Evolutionary conservation across 2,329 filamentous ascomycete species (phyloP), one percentile per base, ranked within the genome.

Genomic region (Hirsutella rhossiliensis): DNA sequence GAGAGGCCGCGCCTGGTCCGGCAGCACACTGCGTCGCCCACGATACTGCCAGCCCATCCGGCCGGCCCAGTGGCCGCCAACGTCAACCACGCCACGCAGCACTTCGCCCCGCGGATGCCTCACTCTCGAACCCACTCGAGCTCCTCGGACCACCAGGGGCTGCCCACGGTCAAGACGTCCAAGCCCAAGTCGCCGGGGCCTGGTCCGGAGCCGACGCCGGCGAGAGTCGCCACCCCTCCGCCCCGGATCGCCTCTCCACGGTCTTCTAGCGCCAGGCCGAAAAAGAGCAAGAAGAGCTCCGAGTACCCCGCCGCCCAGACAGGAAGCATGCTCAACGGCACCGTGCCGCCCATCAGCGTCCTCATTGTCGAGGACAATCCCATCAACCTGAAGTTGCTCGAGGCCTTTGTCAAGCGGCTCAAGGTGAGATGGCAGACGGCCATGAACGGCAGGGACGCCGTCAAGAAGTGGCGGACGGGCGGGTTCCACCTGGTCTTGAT

Each of bases 281-380:
- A 73, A 56, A 79, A 74, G 61, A 65, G 50, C 39, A 78, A 78
- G 61, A 81, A 77, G 54, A 62, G 59, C 27, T 57, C 59, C 28
- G 66, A 68, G 18, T 60, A 65, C 42, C 60, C 69, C 2, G 62
- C 74, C 11, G 23, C 12, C 12, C 37, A 40, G 27, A 37, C 75
- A 23, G 71, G 80, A 4, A 80, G 77, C 28, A 72, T 86, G 54
- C 74, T 94, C 27, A 87, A 90, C 52, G 83, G 82, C 43, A 81
- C 81, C 1, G 87, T 97, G 1, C 92, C 92, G 8, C 90, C 92
- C 1, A 97, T 98, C 66, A 97, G 94, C 54, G 89, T 97, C 8
- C 72, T 98, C 38, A 95, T 98, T 48, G 92, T 98, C 13, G 92
- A 98, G 67, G 92, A 98, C 67, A 98, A 98, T 62, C 88, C 92